phyloP scores from a whole-genome alignment of 169 alveolate genomes.

The Cryptosporidium tyzzeri region DNA sequence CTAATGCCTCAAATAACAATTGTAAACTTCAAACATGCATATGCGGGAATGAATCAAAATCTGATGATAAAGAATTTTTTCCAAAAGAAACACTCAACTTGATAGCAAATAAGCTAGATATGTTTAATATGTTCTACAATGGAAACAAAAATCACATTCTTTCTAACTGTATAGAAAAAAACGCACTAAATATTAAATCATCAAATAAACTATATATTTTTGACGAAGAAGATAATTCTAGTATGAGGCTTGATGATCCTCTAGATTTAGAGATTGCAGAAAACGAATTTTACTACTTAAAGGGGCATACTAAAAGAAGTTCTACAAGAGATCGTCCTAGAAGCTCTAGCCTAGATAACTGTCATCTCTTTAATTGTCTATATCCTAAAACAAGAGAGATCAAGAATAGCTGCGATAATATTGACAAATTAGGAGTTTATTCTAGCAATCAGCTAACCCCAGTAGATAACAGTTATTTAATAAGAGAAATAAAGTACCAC shows the following conservation, averaged over 20 bases:
- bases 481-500: slow-evolving; percentile 42
- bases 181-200: background rate
- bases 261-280: slow-evolving; percentile 57
- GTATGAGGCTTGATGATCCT: background rate
- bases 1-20: background rate
- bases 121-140: background rate
- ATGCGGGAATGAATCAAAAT: background rate
- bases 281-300: slow-evolving; percentile 66
- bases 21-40: background rate
- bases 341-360: background rate
- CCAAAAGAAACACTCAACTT: background rate
- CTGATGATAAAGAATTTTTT: too few relatives aligned
- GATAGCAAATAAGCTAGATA: too few relatives aligned
- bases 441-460: background rate
- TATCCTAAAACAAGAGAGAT: background rate
- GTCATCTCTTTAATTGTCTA: slow-evolving; percentile 1
- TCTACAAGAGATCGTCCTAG: background rate
- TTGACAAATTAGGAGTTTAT: background rate
- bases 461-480: background rate
- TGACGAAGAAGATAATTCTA: slow-evolving; percentile 58
- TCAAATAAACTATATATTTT: slow-evolving; percentile 12
- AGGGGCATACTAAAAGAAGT: slow-evolving; percentile 11
- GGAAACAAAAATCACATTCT: background rate
- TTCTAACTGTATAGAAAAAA: slow-evolving; percentile 1
- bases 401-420: background rate